Base-by-base conservation (phyloP, 2,329 filamentous ascomycete genomes). In the Zarea fungicola region DNA sequence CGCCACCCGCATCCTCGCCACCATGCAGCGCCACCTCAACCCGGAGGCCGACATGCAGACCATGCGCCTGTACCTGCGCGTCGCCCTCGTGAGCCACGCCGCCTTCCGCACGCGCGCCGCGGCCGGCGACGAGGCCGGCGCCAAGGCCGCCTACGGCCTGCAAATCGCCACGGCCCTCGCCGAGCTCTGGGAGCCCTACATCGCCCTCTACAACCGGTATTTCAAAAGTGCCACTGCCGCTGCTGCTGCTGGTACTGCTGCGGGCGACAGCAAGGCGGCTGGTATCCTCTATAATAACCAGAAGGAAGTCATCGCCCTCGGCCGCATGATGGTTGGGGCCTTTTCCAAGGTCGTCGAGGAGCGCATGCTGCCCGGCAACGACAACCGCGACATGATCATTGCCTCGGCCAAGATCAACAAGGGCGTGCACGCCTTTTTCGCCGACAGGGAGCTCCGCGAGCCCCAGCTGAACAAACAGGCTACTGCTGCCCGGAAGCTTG, bases 1-100 rank as follows among this genome's bases (percentile, higher is more conserved):
- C 55, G 85, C 87, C 5, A 80, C 73, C 43, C 65, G 72, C 43
- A 72, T 95, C 22, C 68, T 96, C 25, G 72, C 82, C 45, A 62
- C 78, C 43, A 90, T 91, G 84, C 47, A 62, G 31, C 43, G 50
- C 21, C 58, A 61, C 18, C 59, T 65, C 42, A 35, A 61, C 10
- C 45, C 45, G 10, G 60, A 69, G 3, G 75, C 78, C 2, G 81
- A 86, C 55, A 55, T 77, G 5, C 61, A 66, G 32, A 63, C 73
- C 16, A 63, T 85, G 51, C 70, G 72, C 32, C 61, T 73, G 6
- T 87, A 83, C 62, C 69, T 87, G 23, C 71, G 75, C 29, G 65
- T 79, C 13, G 76, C 80, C 5, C 66, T 81, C 37, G 69, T 68
- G 41, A 75, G 63, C 59, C 69, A 72, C 60, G 67, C 64, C 19